Conservation (phyloP, 495 filamentous ascomycete species). For the Penicillium goetzii region DNA sequence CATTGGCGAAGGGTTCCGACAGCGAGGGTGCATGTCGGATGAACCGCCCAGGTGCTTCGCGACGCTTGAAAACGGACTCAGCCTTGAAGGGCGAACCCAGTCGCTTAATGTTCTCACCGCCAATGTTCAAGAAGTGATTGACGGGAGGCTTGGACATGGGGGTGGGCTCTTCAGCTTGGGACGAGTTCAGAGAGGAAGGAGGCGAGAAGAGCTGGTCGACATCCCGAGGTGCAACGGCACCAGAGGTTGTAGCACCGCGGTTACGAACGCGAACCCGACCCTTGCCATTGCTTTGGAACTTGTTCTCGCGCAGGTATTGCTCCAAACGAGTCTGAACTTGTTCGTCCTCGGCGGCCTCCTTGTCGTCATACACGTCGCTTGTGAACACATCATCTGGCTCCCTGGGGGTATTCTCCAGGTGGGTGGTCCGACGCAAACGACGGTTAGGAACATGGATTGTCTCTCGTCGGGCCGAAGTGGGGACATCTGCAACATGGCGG, state of each 20-base stretch:
- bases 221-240: slow-evolving; percentile 43
- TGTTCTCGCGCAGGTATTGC: slow-evolving; percentile 50
- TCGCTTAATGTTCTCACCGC: slow-evolving; percentile 48
- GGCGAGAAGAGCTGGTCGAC: slow-evolving; percentile 55
- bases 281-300: slow-evolving; percentile 47
- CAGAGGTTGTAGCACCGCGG: slow-evolving; percentile 51
- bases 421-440: slow-evolving; percentile 52
- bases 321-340: slow-evolving; percentile 54
- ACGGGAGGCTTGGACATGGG: slow-evolving; percentile 32
- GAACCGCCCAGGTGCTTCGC: slow-evolving; percentile 32
- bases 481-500: slow-evolving; percentile 35
- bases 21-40: slow-evolving; percentile 46
- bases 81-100: slow-evolving; percentile 58
- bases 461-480: slow-evolving; percentile 40
- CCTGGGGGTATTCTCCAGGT: slow-evolving; percentile 50
- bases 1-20: slow-evolving; percentile 47
- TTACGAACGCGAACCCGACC: slow-evolving; percentile 55
- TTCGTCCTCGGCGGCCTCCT: slow-evolving; percentile 48
- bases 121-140: slow-evolving; percentile 37
- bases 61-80: slow-evolving; percentile 36
- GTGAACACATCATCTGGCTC: slow-evolving; percentile 58
- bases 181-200: slow-evolving; percentile 44
- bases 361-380: slow-evolving; percentile 44
- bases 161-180: slow-evolving; percentile 36
- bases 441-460: slow-evolving; percentile 52